A percentile compares a stretch with the other conserved stretches of the same genome.
Evolutionary conservation across 306 rosid genomes (phyloP).

Genomic region (Medicago lupulina): DNA sequence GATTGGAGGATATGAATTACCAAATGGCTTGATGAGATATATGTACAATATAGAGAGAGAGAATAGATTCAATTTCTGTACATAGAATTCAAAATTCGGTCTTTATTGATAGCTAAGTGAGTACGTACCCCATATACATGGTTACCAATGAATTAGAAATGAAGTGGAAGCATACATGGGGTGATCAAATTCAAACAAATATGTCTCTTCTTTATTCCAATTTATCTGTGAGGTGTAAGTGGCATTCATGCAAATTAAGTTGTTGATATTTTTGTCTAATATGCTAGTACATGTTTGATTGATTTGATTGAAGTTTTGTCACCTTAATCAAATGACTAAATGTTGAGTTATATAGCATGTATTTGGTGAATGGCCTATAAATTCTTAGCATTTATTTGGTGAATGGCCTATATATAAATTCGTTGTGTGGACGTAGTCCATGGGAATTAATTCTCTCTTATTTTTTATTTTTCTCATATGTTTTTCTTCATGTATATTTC

Average conservation of each 20-base stretch:
- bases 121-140: background rate
- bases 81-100: conserved; percentile 27
- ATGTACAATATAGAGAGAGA: conserved; percentile 5
- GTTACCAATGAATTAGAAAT: background rate
- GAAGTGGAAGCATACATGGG: background rate
- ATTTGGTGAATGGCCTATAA: background rate
- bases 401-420: too few relatives aligned
- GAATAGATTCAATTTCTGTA: conserved; percentile 44
- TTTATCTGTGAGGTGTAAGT: background rate
- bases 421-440: too few relatives aligned
- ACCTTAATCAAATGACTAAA: background rate
- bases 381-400: background rate
- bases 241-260: conserved; percentile 2
- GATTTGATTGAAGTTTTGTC: background rate
- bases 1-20: background rate
- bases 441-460: too few relatives aligned
- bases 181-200: conserved; percentile 1
- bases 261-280: conserved; percentile 13
- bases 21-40: background rate
- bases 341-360: background rate
- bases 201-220: conserved; percentile 31
- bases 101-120: conserved; percentile 5
- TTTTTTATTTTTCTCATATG: too few relatives aligned
- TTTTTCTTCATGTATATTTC: too few relatives aligned
- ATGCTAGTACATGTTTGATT: background rate